Evolutionary conservation across 352 stramenopile species (phyloP).

Genomic region (Phytophthora constricta): DNA sequence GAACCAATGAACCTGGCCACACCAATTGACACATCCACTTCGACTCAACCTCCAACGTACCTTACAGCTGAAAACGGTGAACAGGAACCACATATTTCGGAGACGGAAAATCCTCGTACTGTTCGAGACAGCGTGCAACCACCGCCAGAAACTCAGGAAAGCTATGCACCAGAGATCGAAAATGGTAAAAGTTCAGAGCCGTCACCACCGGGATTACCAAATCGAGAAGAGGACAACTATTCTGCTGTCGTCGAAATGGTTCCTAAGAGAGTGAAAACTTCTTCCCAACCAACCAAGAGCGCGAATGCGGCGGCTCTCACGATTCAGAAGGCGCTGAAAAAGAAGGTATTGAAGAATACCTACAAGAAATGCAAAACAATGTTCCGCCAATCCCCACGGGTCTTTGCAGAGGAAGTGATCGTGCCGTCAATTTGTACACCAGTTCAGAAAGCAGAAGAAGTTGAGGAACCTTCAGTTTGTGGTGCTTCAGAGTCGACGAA

Average conservation of each 20-base stretch:
- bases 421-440: neutral
- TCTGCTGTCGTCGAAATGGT: constrained; percentile 4
- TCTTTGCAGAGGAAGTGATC: constrained; percentile 43
- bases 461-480: neutral
- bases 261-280: constrained; percentile 21
- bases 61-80: neutral
- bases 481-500: neutral
- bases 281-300: constrained; percentile 6
- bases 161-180: neutral
- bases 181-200: neutral
- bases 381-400: constrained; percentile 51
- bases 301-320: constrained; percentile 41
- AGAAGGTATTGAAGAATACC: constrained; percentile 37
- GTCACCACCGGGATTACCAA: neutral
- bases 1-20: neutral
- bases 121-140: too few relatives aligned
- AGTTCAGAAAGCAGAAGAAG: neutral
- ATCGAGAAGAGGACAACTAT: constrained; percentile 2
- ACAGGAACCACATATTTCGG: too few relatives aligned
- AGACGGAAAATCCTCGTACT: too few relatives aligned
- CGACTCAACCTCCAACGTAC: neutral
- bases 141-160: neutral
- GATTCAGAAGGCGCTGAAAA: constrained; percentile 59
- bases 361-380: constrained; percentile 48
- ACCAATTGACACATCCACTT: constrained; percentile 2